Evolutionary conservation across 805 yeast species (phyloP).

Genomic region (Starmera pachycereana): DNA sequence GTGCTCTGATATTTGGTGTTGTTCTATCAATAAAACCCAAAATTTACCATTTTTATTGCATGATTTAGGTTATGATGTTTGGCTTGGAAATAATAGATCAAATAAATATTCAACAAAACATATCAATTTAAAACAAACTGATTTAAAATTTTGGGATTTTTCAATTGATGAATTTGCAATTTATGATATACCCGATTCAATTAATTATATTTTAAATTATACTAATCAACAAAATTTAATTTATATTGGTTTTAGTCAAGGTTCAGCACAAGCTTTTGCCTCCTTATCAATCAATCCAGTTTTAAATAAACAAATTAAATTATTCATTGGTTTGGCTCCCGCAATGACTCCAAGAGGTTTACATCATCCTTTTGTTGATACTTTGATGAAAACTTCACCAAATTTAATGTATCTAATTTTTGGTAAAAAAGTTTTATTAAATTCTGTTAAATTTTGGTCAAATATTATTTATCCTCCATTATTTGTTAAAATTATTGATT

Average conservation of each 20-base stretch:
- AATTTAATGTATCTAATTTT: slow-evolving; percentile 60
- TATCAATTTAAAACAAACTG: slow-evolving; percentile 28
- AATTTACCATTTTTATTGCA: slow-evolving; percentile 69
- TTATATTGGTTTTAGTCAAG: slow-evolving; percentile 89
- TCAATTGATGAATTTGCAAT: slow-evolving; percentile 87
- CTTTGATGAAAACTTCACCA: slow-evolving; percentile 71
- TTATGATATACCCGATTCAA: slow-evolving; percentile 81
- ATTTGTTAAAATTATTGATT: slow-evolving; percentile 62
- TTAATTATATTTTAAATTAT: slow-evolving; percentile 54
- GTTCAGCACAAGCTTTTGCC: slow-evolving; percentile 90
- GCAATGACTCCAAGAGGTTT: slow-evolving; percentile 89
- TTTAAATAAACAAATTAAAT: slow-evolving; percentile 43
- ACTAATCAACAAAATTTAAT: slow-evolving; percentile 47
- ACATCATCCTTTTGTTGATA: slow-evolving; percentile 64
- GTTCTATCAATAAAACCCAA: slow-evolving; percentile 32
- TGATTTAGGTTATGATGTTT: slow-evolving; percentile 84
- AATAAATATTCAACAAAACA: slow-evolving; percentile 89
- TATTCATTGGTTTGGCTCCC: slow-evolving; percentile 80
- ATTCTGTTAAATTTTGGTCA: slow-evolving; percentile 72
- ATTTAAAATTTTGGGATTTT: slow-evolving; percentile 70
- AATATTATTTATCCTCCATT: slow-evolving; percentile 67
- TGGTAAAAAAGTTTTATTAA: slow-evolving; percentile 64
- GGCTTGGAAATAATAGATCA: slow-evolving; percentile 90
- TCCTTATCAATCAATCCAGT: slow-evolving; percentile 60
- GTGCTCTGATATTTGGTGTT: slow-evolving; percentile 79